Percentiles rank a stretch among this genome's conserved stretches.
Evolutionary conservation across 1,139 yeast species (phyloP).

Genomic region (Kodamaea derodonti): DNA sequence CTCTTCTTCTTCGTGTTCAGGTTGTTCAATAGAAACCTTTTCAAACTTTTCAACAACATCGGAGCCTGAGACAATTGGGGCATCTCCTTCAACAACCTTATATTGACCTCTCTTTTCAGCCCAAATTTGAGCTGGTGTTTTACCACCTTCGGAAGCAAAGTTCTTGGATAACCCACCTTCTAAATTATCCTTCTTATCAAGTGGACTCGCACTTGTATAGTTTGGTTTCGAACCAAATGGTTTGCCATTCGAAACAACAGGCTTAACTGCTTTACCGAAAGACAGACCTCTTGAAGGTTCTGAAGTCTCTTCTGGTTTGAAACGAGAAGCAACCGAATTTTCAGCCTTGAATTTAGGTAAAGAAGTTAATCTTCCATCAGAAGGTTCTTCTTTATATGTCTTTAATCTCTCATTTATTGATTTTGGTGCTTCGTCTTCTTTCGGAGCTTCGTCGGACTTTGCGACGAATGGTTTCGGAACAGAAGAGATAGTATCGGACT

Average conservation of each 20-base stretch:
- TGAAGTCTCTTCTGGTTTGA: slow-evolving; percentile 32
- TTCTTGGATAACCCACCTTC: slow-evolving; percentile 66
- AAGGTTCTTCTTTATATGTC: slow-evolving; percentile 24
- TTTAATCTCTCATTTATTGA: slow-evolving; percentile 44
- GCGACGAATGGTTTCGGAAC: slow-evolving; percentile 25
- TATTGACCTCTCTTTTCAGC: slow-evolving; percentile 81
- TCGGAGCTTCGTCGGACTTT: slow-evolving; percentile 19
- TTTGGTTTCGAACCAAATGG: slow-evolving; percentile 3
- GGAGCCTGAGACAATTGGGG: slow-evolving; percentile 9
- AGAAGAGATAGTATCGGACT: slow-evolving; percentile 46
- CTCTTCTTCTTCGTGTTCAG: slow-evolving; percentile 16
- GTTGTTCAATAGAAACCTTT: slow-evolving; percentile 10
- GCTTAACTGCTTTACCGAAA: slow-evolving; percentile 24
- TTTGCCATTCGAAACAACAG: slow-evolving; percentile 2
- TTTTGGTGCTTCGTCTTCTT: slow-evolving; percentile 28
- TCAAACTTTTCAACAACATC: slow-evolving; percentile 8
- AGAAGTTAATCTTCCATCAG: slow-evolving; percentile 52
- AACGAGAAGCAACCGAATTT: slow-evolving; percentile 52
- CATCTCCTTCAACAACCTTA: slow-evolving; percentile 36
- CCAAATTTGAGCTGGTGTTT: slow-evolving; percentile 95
- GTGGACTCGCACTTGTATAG: slow-evolving; percentile 15
- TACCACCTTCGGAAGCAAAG: slow-evolving; percentile 71
- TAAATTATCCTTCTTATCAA: slow-evolving; percentile 37
- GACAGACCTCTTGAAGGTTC: slow-evolving; percentile 39
- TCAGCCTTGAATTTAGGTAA: slow-evolving; percentile 63